These are phyloP conservation scores for Gaeumannomyces tritici DNA, from an alignment of 2,329 filamentous ascomycete species.

Conservation along the genomic window DNA sequence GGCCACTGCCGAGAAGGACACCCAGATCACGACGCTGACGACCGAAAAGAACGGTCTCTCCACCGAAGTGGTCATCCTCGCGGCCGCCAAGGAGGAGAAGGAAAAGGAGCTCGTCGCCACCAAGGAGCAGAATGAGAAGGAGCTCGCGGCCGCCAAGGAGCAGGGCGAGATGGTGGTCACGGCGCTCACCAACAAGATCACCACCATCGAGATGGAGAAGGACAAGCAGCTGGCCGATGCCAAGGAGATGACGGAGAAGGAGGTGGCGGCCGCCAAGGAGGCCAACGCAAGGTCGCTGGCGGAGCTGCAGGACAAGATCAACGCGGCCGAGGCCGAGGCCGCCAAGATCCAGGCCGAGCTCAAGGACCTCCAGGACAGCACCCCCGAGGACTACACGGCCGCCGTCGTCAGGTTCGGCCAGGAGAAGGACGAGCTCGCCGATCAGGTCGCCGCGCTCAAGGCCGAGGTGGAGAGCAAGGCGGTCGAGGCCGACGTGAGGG, in stretches of 20 bases:
- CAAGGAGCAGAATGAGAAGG: neutral
- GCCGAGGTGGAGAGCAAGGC: neutral
- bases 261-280: neutral
- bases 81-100: neutral
- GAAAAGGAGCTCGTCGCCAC: neutral
- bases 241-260: neutral
- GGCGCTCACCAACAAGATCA: too few relatives aligned
- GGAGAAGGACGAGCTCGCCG: neutral
- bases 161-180: neutral
- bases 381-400: neutral
- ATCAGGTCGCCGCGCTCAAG: neutral
- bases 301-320: neutral
- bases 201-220: neutral
- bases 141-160: neutral
- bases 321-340: neutral
- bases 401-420: neutral
- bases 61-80: neutral
- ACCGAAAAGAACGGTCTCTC: neutral
- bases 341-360: neutral
- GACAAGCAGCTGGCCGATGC: neutral
- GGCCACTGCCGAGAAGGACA: neutral
- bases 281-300: neutral
- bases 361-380: neutral
- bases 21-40: neutral
- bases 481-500: slow-evolving; percentile 1